Evolutionary conservation across 2,329 filamentous ascomycete species (phyloP), one percentile per base, ranked within the genome.

Genomic region (Paracoccidioides brasiliensis): DNA sequence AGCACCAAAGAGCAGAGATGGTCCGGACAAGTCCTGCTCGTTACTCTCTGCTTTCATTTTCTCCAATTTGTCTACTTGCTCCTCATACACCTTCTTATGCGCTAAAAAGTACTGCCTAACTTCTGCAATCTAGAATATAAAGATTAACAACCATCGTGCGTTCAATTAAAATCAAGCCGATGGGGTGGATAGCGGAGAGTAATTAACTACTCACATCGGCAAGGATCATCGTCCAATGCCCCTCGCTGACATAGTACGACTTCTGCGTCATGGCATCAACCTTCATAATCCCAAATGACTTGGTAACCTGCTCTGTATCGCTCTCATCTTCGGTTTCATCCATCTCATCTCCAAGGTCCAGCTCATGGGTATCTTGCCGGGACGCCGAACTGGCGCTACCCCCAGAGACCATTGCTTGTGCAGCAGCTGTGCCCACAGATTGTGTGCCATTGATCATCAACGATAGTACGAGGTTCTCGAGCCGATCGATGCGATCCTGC

Each of bases 401-500:
- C 43, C 40, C 45, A 14, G 58, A 56, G 10, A 64, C 30, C 69
- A 63, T 64, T 37, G 80, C 80, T 4, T 49, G 45, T 5, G 61
- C 64, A 38, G 80, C 80, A 56, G 79, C 76, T 3, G 78, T 76
- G 28, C 81, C 80, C 49, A 78, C 76, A 55, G 80, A 78, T 61
- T 80, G 76, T n/a, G 78, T 79, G 56, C 88, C 88, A 69, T 88
- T 90, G 66, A 91, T 91, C 91, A 97, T 96, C 67, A 97, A 72
- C 33, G 89, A 94, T 61, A 97, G 74, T 58, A 97, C 91, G 69
- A 97, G 76, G 63, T 88, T 86, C 78, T 97, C 91, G 62, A 97
- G 78, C 64, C 91, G 83, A 75, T 97, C 90, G 74, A 97, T 97
- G 69, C 93, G 86, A 68, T 94, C 95, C 75, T 97, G 91, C 91